Base-by-base conservation (phyloP, 306 rosid species). In the Hippophae tibetana region DNA sequence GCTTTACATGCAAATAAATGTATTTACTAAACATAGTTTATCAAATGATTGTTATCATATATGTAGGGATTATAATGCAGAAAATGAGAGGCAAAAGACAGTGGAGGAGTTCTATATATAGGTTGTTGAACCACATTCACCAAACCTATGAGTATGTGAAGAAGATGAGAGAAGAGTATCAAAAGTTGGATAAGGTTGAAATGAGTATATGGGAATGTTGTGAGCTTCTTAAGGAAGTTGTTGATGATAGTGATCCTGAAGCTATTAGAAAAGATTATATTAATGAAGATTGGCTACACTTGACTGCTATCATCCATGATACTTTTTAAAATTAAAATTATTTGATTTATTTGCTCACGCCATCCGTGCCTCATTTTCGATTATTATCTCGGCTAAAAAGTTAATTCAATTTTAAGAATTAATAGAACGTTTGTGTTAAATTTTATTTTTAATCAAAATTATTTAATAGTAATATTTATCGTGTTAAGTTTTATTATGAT, bases 171-270 rank as follows among this genome's bases (percentile, higher is more conserved):
- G 68, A 63, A 49, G 69, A 71, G 67, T 84, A 84, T 51, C 62
- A 67, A 47, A 81, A 76, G 72, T 40, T 84, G 79, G 44, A 81
- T 26, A 67, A 60, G 48, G 67, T 58, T 0, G 82, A 84, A 68
- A 84, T 84, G 90, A 77, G 84, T 47, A 78, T 84, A 18, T 84
- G 90, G 84, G 90, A 81, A 74, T 84, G 90, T 6, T 84, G 86
- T 60, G 90, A 71, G 42, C 79, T 81, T 11, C 72, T 84, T 0
- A 81, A 84, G 57, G 80, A 81, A 18, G 82, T 78, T 9, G 80
- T 12, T 31, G 38, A 31, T 31, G 38, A 31, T 31, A 31, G 38
- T 31, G 38, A 31, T 31, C 38, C 38, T 31, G 90, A 84, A 64
- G 84, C 86, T 1, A 71, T 76, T 5, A 74, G 84, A 43, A 78